phyloP scores from a whole-genome alignment of 345 rosid species.

The Ricinus communis region DNA sequence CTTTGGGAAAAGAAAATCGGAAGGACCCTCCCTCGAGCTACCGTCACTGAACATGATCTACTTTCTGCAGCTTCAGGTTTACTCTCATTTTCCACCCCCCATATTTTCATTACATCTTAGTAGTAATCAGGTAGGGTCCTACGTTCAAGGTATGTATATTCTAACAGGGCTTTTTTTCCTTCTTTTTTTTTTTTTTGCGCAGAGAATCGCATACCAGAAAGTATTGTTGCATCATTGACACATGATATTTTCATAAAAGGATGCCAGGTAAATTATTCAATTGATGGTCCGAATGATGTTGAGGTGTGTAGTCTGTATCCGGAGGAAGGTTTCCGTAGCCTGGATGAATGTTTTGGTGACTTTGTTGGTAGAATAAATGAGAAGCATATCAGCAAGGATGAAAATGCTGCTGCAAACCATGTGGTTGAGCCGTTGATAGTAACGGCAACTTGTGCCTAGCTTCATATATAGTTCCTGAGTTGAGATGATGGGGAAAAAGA shows the following conservation, averaged over 20 bases:
- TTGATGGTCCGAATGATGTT: slow-evolving; percentile 39
- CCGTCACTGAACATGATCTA: slow-evolving; percentile 49
- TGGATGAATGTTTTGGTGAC: slow-evolving; percentile 58
- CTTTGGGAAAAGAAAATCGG: slow-evolving; percentile 69
- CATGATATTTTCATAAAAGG: slow-evolving; percentile 76
- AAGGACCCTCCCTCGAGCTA: slow-evolving; percentile 50
- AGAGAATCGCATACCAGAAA: slow-evolving; percentile 59
- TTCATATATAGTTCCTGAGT: background rate
- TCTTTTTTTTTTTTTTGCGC: slow-evolving; percentile 8
- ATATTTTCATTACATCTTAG: too few species aligned
- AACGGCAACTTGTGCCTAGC: slow-evolving; percentile 31
- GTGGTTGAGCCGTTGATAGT: slow-evolving; percentile 28
- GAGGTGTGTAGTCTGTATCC: slow-evolving; percentile 53
- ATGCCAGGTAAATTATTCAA: slow-evolving; percentile 49
- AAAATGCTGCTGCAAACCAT: slow-evolving; percentile 18
- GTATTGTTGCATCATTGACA: slow-evolving; percentile 68
- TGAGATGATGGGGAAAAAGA: too few species aligned
- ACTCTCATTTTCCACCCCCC: too few species aligned
- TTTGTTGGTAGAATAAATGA: slow-evolving; percentile 31
- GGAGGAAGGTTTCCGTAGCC: slow-evolving; percentile 39
- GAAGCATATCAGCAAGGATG: slow-evolving; percentile 11
- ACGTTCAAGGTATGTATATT: too few species aligned
- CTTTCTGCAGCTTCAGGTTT: slow-evolving; percentile 53
- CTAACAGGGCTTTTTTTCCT: too few species aligned
- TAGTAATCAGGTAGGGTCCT: too few species aligned